phyloP scores from a whole-genome alignment of 192 early-diverging fungal genomes.

The Gonapodya prolifera region DNA sequence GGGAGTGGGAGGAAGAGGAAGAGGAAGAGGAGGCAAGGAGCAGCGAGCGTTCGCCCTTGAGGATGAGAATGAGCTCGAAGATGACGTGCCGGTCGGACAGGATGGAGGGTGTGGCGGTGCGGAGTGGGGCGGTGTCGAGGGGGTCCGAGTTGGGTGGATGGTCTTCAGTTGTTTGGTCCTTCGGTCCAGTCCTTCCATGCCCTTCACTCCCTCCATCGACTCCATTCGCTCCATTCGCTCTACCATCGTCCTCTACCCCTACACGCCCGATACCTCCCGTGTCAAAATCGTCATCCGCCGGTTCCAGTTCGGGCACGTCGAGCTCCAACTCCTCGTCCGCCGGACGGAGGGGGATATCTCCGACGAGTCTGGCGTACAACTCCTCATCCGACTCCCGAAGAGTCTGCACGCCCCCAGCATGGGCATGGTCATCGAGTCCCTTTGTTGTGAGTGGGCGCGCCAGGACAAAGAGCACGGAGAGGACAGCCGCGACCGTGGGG shows the following conservation, averaged over 20 bases:
- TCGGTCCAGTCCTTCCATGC: too few relatives aligned
- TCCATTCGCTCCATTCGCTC: too few relatives aligned
- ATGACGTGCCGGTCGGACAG: background rate
- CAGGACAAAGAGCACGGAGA: background rate
- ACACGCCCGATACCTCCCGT: background rate
- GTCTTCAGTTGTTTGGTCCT: too few relatives aligned
- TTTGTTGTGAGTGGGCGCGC: background rate
- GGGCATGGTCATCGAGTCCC: background rate
- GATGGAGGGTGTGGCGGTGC: background rate
- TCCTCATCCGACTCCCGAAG: background rate
- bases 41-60: background rate
- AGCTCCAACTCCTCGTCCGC: background rate
- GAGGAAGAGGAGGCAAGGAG: background rate
- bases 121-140: background rate
- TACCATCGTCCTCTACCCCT: background rate
- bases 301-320: background rate
- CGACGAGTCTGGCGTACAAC: background rate
- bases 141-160: too few relatives aligned
- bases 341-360: background rate
- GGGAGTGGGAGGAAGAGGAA: background rate
- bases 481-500: background rate
- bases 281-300: too few relatives aligned
- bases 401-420: background rate
- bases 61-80: background rate
- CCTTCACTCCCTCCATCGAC: too few relatives aligned